Base-by-base conservation (phyloP, 176 grass and related monocot species). In the Raddia distichophylla region DNA sequence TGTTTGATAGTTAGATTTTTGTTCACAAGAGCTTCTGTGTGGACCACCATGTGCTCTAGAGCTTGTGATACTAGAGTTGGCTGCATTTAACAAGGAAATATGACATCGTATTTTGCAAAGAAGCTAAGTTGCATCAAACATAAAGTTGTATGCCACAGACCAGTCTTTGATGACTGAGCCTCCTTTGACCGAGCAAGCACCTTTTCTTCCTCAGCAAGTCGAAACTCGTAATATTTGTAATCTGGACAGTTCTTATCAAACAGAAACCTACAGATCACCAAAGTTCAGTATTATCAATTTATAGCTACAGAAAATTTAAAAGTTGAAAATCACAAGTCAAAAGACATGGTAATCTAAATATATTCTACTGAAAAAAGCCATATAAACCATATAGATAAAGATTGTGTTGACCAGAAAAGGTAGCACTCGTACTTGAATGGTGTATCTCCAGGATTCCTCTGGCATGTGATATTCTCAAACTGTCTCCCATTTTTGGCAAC, bases 401-500 rank as follows among this genome's bases (percentile, higher is more conserved):
- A 59, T 4, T 66, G 42, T 22, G 0, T 59, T 64, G 58, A 16
- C 64, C 6, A 76, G 48, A 48, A 83, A 76, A 45, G 17, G 4
- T 44, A 79, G 19, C 10, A 14, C 0, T 64, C 90, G 46, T 88
- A 99, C 97, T 99, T 99, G 87, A 96, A 99, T 64, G 97, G 97
- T 50, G 97, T 93, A 71, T 99, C 97, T 49, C 93, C 93, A 82
- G 91, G 93, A 76, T 99, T 99, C 81, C 74, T 95, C 65, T 99
- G 93, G 2, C 93, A 86, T 59, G 97, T 96, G 76, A 95, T 72
- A 86, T 99, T 90, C 83, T 99, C 97, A 78, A 93, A 93, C 43
- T 91, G 87, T 64, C 93, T 99, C 74, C 97, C 97, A 20, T 99
- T 95, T 91, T 96, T 95, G 32, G 97, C 96, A 69, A 99, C 96